phyloP scores from a whole-genome alignment of 2,329 filamentous ascomycete species.

The Thelonectria blattea region DNA sequence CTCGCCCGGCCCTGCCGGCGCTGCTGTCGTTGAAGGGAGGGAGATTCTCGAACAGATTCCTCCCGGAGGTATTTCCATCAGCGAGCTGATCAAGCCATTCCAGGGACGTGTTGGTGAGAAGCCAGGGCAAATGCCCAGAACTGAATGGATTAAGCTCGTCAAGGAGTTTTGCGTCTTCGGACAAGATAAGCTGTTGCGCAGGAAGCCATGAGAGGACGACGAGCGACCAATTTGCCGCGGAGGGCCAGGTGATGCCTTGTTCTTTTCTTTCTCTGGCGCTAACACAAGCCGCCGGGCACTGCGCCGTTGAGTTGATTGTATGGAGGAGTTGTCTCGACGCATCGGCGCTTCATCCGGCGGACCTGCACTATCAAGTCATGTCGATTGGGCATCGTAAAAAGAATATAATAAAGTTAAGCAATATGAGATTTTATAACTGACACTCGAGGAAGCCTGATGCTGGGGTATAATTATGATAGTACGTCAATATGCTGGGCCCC shows the following conservation, averaged over 20 bases:
- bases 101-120: slow-evolving; percentile 58
- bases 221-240: slow-evolving; percentile 5
- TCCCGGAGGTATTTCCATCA: slow-evolving; percentile 60
- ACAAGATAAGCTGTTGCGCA: slow-evolving; percentile 58
- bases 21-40: slow-evolving; percentile 51
- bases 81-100: slow-evolving; percentile 61
- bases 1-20: slow-evolving; percentile 42
- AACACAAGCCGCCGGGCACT: not conserved
- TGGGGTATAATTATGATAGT: slow-evolving; percentile 34
- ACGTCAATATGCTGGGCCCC: not conserved
- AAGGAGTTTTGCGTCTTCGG: slow-evolving; percentile 61
- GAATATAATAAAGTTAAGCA: not conserved
- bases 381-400: not conserved
- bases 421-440: not conserved
- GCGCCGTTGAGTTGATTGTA: not conserved
- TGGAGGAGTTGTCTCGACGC: not conserved
- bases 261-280: not conserved
- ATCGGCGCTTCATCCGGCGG: not conserved
- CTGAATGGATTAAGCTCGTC: slow-evolving; percentile 65
- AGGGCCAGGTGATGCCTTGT: slow-evolving; percentile 10
- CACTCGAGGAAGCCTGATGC: slow-evolving; percentile 16
- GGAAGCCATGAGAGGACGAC: slow-evolving; percentile 42
- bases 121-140: slow-evolving; percentile 57
- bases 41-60: slow-evolving; percentile 63
- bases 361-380: no score